phyloP scores from a whole-genome alignment of 2,329 filamentous ascomycete genomes.

The Alternaria conjuncta region DNA sequence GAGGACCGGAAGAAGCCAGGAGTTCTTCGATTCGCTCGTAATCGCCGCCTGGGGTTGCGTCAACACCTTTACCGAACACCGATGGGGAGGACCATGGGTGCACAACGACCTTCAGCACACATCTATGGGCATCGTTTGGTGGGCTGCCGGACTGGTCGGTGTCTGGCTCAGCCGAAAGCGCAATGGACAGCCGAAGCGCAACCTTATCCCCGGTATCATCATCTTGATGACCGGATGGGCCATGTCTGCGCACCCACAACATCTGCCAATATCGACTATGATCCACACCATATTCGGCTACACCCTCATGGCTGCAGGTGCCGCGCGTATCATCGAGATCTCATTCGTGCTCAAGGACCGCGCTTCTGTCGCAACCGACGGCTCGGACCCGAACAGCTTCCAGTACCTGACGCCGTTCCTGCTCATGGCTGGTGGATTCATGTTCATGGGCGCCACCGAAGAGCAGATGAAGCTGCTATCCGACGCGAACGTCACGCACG shows the following conservation, averaged over 20 bases:
- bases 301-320: slow-evolving; percentile 87
- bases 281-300: slow-evolving; percentile 92
- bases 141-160: slow-evolving; percentile 88
- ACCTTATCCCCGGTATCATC: slow-evolving; percentile 90
- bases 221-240: slow-evolving; percentile 92
- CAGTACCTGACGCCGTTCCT: slow-evolving; percentile 76
- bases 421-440: slow-evolving; percentile 87
- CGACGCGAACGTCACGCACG: slow-evolving; percentile 78
- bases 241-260: slow-evolving; percentile 91
- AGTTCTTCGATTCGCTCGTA: slow-evolving; percentile 92
- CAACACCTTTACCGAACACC: slow-evolving; percentile 97
- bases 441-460: slow-evolving; percentile 97
- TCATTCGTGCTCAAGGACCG: slow-evolving; percentile 83
- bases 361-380: slow-evolving; percentile 68
- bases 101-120: slow-evolving; percentile 97
- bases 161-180: slow-evolving; percentile 89
- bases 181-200: slow-evolving; percentile 85
- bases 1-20: slow-evolving; percentile 83
- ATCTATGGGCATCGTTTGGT: slow-evolving; percentile 99
- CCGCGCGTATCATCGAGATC: slow-evolving; percentile 87
- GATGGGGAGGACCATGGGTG: slow-evolving; percentile 89
- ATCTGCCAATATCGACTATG: slow-evolving; percentile 81
- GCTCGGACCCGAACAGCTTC: slow-evolving; percentile 73
- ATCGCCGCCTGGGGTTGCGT: slow-evolving; percentile 96
- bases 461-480: slow-evolving; percentile 88